These are phyloP conservation scores for Theobroma cacao DNA, from an alignment of 345 rosid species.

Conservation along the genomic window DNA sequence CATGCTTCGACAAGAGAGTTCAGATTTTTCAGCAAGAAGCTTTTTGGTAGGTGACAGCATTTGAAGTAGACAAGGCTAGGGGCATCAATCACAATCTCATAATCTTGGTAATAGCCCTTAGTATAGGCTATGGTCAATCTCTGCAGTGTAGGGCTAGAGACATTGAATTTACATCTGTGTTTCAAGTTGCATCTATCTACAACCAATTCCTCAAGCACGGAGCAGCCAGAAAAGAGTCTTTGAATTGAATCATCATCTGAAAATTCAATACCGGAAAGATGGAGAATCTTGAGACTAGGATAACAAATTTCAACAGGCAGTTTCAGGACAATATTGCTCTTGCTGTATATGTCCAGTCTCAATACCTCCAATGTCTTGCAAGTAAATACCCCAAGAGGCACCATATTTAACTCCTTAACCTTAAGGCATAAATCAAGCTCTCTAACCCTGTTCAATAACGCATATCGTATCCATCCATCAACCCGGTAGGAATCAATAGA, in stretches of 20 bases:
- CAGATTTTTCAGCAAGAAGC: neutral
- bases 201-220: neutral
- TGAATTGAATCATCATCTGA: neutral
- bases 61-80: neutral
- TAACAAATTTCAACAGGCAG: neutral
- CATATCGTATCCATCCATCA: neutral
- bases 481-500: neutral
- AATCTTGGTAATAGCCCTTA: no score
- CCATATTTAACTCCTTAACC: no score
- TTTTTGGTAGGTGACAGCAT: neutral
- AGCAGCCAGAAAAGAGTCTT: neutral
- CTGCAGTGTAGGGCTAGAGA: neutral
- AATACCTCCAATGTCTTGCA: neutral
- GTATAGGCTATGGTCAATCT: neutral
- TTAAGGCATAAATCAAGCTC: neutral
- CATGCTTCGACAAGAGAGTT: neutral
- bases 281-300: neutral
- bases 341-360: neutral
- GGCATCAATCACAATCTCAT: neutral
- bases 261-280: neutral
- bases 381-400: neutral
- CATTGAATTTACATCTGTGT: neutral
- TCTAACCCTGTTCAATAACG: neutral
- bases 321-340: neutral
- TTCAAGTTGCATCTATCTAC: neutral